Evolutionary conservation across 1,284 basidiomycete species (phyloP), one percentile per base, ranked within the genome.

Genomic region (Stygiomarasmius scandens): DNA sequence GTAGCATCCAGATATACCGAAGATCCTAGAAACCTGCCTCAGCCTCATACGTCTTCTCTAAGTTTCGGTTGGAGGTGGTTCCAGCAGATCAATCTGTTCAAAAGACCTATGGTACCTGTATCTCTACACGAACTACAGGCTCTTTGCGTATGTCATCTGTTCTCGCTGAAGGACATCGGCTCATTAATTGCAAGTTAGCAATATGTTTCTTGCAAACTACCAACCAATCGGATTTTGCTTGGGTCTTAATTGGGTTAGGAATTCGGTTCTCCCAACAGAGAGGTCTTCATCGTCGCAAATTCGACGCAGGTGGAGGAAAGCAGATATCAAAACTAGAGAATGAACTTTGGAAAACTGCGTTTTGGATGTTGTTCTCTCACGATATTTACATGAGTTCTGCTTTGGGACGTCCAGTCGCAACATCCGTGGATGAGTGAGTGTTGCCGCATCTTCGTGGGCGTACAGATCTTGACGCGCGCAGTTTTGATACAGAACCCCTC

Each of bases 341-440:
- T 50, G 90, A 93, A 60, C 71, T 90, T 19, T 90, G 86, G 81
- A 90, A 87, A 62, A 82, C 92, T 3, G 87, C 84, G 1, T 95
- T 94, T 70, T 94, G 92, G 92, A 89, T 63, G 19, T 69, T 20
- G 16, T 27, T 34, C 16, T 3, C 43, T 3, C 45, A 49, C 9
- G 49, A 55, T 27, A 12, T 49, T n/a, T 49, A 41, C 24, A 29
- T 49, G 47, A 49, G 50, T 5, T 8, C 27, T 34, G 56, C 12
- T 29, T 53, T 43, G n/a, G 2, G 49, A 1, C 49, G 23, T 2
- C 41, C 58, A n/a, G 14, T 20, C 11, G 27, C 5, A 22, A 11
- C 20, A 22, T 36, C 22, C 23, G 22, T 43, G 24, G 38, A 50
- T 50, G 54, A 55, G 54, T 55, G 47, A 36, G 54, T 55, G 29